Evolutionary conservation across 2,329 filamentous ascomycete genomes (phyloP).

Genomic region (Grosmannia clavigera): DNA sequence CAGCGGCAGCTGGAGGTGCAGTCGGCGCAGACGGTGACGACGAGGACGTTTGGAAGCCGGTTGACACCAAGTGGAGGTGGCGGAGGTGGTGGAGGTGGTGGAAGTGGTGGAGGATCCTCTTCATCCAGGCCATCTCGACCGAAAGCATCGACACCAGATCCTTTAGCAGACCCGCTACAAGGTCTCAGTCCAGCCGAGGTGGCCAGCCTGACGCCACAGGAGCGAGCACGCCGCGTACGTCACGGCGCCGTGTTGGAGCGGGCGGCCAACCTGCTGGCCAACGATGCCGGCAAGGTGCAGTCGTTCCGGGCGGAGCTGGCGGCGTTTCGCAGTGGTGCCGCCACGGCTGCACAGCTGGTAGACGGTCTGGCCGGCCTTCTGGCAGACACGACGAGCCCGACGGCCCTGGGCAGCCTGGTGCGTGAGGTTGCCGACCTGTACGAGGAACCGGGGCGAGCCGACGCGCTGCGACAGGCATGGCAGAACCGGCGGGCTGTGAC

Average conservation of each 20-base stretch:
- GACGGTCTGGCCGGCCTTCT: conserved; percentile 83
- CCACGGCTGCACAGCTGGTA: conserved; percentile 65
- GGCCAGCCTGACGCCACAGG: conserved; percentile 53
- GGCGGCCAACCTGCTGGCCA: conserved; percentile 66
- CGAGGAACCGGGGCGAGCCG: conserved; percentile 65
- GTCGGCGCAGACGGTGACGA: conserved; percentile 67
- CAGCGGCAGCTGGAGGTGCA: conserved; percentile 88
- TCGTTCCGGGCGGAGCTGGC: conserved; percentile 74
- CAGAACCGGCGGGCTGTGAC: conserved; percentile 82
- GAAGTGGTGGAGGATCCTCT: background rate
- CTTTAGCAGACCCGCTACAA: conserved; percentile 29
- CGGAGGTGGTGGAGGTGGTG: no score
- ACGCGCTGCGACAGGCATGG: conserved; percentile 70
- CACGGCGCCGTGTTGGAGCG: conserved; percentile 80
- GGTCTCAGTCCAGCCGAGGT: conserved; percentile 38
- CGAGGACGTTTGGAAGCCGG: conserved; percentile 73
- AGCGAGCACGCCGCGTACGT: conserved; percentile 66
- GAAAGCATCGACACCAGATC: conserved; percentile 5
- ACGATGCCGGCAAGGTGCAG: conserved; percentile 60
- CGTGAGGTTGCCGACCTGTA: conserved; percentile 89
- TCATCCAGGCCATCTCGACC: conserved; percentile 6
- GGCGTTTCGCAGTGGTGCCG: conserved; percentile 56
- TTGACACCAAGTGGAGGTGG: conserved; percentile 40
- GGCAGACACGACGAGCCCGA: conserved; percentile 54
- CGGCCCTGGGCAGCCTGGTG: conserved; percentile 75